phyloP scores from a whole-genome alignment of 192 early-diverging fungal genomes.

The Entomortierella beljakovae region DNA sequence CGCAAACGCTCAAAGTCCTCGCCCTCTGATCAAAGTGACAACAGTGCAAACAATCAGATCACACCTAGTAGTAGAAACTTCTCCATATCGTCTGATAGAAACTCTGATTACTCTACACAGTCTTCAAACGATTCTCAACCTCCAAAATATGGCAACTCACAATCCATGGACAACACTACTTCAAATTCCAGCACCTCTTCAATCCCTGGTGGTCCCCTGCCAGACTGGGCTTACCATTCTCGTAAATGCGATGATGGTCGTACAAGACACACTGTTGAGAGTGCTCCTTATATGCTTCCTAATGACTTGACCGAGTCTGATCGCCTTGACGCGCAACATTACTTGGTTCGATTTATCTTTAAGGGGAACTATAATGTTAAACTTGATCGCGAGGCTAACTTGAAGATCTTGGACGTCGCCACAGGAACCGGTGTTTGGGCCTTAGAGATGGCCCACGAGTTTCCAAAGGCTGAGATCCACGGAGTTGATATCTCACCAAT shows the following conservation, averaged over 20 bases:
- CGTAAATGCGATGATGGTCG: constrained; percentile 46
- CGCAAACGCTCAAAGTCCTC: constrained; percentile 37
- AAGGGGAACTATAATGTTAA: constrained; percentile 53
- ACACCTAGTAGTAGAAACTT: constrained; percentile 19
- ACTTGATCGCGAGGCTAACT: constrained; percentile 20
- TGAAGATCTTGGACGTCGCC: constrained; percentile 41
- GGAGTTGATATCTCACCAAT: constrained; percentile 55
- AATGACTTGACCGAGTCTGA: constrained; percentile 66
- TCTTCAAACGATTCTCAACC: constrained; percentile 9
- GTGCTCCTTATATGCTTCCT: constrained; percentile 59
- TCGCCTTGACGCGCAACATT: constrained; percentile 63
- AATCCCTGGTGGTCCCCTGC: constrained; percentile 7
- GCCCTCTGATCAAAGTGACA: not conserved
- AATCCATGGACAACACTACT: constrained; percentile 11
- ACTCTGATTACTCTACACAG: constrained; percentile 16
- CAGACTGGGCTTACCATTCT: constrained; percentile 46
- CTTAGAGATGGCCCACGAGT: constrained; percentile 50
- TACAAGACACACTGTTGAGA: constrained; percentile 53
- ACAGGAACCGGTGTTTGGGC: constrained; percentile 52
- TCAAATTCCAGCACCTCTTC: constrained; percentile 7
- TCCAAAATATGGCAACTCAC: not conserved
- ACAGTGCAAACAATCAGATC: constrained; percentile 8
- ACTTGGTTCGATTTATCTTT: constrained; percentile 60
- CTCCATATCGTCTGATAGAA: constrained; percentile 22
- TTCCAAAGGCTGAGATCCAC: constrained; percentile 38